phyloP scores from a whole-genome alignment of 768 basidiomycete species.

The Boletellus ananas region DNA sequence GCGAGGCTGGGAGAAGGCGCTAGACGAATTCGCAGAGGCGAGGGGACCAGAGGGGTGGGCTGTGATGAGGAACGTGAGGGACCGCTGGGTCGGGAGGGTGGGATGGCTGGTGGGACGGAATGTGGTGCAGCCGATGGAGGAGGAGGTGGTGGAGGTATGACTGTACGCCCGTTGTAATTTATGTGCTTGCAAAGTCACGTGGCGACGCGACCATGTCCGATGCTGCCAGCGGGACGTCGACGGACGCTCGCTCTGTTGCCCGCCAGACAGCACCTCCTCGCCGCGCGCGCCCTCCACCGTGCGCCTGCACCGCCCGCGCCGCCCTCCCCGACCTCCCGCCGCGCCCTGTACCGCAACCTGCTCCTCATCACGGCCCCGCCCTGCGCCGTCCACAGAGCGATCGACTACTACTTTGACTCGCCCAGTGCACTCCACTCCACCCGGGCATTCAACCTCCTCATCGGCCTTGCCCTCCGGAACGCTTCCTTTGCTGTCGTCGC shows the following conservation, averaged over 20 bases:
- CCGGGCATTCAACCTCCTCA: conserved; percentile 43
- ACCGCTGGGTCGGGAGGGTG: conserved; percentile 69
- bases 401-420: conserved; percentile 28
- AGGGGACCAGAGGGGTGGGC: conserved; percentile 42
- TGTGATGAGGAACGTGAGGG: conserved; percentile 45
- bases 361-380: conserved; percentile 22
- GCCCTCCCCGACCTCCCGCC: conserved; percentile 30
- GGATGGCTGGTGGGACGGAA: conserved; percentile 70
- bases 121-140: conserved; percentile 31
- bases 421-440: conserved; percentile 34
- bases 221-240: too few species aligned
- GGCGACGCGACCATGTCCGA: too few species aligned
- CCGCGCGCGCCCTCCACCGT: background rate
- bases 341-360: conserved; percentile 34
- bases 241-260: background rate
- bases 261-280: background rate
- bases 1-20: conserved; percentile 59
- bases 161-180: background rate
- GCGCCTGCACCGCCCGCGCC: conserved; percentile 28
- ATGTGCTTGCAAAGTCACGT: too few species aligned
- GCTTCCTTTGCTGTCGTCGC: conserved; percentile 44
- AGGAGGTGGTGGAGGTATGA: conserved; percentile 16
- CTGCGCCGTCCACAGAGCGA: conserved; percentile 9
- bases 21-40: conserved; percentile 63
- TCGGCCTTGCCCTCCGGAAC: conserved; percentile 48